Base-by-base conservation (phyloP, 129 eudicot genomes). In the Saposhnikovia divaricata region DNA sequence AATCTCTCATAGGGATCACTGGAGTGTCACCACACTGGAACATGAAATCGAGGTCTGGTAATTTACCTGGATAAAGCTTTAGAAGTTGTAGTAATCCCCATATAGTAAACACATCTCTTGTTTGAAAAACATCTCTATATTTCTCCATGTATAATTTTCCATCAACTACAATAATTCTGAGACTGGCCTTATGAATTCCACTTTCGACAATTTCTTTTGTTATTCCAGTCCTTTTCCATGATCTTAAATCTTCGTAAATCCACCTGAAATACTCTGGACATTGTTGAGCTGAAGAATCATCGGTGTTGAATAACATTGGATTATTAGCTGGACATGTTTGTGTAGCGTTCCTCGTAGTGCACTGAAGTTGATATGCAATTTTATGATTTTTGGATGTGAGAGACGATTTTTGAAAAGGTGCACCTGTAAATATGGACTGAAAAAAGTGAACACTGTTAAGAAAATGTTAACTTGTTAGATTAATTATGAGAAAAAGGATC, bases 51-150 rank as follows among this genome's bases (percentile, higher is more conserved):
- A 89, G 37, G 65, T 87, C 89, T 21, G 93, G 89, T 19, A 89
- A 71, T 82, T 82, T 84, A 23, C 91, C 89, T 13, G 91, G 89
- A 77, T 87, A 89, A 28, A 85, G 76, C 77, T 85, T 76, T 42
- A 89, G 80, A 69, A 89, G 79, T 47, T 89, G 93, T 77, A 89
- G n/a, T 18, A 89, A 57, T 9, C 93, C 93, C 93, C 91, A 89
- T 10, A 89, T 47, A 2, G 93, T 89, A 76, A 83, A 89, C 10
- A 78, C 84, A 78, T 89, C 89, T 87, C 93, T 83, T 70, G 93
- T 87, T 78, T 89, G 93, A 77, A 85, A 89, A 23, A 82, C 81
- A 37, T 68, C 76, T 39, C 66, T 51, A 44, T 85, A 87, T 4
- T 81, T 85, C 73, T 87, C 87, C 43, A 84, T 75, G 50, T 87